Conservation (phyloP, 805 yeast genomes). For the Alloascoidea africana region DNA sequence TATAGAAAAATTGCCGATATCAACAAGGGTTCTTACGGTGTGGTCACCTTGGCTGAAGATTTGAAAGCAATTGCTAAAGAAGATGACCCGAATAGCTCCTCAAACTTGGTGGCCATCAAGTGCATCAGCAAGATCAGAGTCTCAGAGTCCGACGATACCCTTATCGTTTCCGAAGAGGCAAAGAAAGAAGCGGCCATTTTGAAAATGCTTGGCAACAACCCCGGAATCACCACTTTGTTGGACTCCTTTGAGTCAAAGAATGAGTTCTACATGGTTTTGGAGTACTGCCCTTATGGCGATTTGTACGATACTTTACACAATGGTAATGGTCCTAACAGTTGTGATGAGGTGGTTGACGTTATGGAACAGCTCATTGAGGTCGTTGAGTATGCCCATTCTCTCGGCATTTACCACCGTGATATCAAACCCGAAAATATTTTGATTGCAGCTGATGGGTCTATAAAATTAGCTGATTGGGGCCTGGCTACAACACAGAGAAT, state of each 20-base stretch:
- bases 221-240: constrained; percentile 42
- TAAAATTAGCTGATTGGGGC: constrained; percentile 88
- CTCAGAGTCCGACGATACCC: no score
- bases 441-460: constrained; percentile 40
- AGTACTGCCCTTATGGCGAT: not conserved
- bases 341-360: constrained; percentile 10
- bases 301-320: not conserved
- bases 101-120: constrained; percentile 80
- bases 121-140: no score
- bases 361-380: not conserved
- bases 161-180: no score
- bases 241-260: constrained; percentile 40
- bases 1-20: no score
- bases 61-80: constrained; percentile 22
- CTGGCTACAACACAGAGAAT: constrained; percentile 38
- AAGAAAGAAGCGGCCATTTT: no score
- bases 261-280: constrained; percentile 14
- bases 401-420: constrained; percentile 70
- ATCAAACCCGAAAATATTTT: constrained; percentile 73
- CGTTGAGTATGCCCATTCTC: constrained; percentile 24
- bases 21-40: constrained; percentile 89
- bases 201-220: no score
- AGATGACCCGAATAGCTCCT: no score
- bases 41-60: constrained; percentile 80
- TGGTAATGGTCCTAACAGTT: constrained; percentile 16